Conservation (phyloP, 2,329 filamentous ascomycete genomes). For the Talaromyces sp. region DNA sequence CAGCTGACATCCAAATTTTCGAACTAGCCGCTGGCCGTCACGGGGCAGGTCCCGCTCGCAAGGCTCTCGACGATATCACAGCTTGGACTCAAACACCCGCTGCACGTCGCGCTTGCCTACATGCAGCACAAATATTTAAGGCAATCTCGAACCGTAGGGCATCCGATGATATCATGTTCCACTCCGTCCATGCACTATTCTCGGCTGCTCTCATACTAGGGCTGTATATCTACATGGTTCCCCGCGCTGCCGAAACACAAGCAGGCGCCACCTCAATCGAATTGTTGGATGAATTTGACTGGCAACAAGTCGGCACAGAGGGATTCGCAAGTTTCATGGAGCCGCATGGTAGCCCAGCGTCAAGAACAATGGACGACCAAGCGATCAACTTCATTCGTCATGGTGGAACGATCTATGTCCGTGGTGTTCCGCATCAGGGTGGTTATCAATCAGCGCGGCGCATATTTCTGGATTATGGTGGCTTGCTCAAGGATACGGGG, state of each 20-base stretch:
- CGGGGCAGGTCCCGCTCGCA: conserved; percentile 46
- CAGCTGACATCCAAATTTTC: conserved; percentile 52
- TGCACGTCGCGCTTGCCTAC: conserved; percentile 49
- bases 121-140: conserved; percentile 53
- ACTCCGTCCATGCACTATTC: conserved; percentile 50
- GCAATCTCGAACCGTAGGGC: conserved; percentile 51
- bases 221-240: conserved; percentile 51
- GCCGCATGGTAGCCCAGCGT: neutral
- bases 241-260: conserved; percentile 25
- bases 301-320: conserved; percentile 46
- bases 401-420: conserved; percentile 48
- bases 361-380: conserved; percentile 28
- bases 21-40: conserved; percentile 51
- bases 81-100: conserved; percentile 51
- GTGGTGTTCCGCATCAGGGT: conserved; percentile 47
- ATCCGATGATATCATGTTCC: conserved; percentile 51
- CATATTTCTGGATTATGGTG: conserved; percentile 51
- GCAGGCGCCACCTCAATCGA: conserved; percentile 36
- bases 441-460: conserved; percentile 52
- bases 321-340: conserved; percentile 42
- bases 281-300: conserved; percentile 50
- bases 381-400: conserved; percentile 46
- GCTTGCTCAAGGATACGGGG: conserved; percentile 52
- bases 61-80: conserved; percentile 50
- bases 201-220: conserved; percentile 51